A percentile compares a stretch with the other conserved stretches of the same genome.
phyloP scores from a whole-genome alignment of 148 eudicot species.

The Linanthus parryae region DNA sequence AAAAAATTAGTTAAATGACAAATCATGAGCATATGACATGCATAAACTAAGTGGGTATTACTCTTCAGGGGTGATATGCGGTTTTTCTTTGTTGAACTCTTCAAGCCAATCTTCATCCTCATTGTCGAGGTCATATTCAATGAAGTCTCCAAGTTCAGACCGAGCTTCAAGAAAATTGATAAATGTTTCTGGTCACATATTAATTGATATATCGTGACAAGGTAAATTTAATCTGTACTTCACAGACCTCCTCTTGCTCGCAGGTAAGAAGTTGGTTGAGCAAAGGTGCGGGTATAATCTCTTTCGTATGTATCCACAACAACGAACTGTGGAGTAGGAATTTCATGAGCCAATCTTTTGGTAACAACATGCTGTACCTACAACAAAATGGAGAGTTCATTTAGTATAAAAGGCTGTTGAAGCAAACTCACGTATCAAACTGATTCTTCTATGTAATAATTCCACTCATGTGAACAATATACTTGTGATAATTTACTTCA shows the following conservation, averaged over 20 bases:
- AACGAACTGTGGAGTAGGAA: conserved; percentile 82
- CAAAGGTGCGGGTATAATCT: conserved; percentile 75
- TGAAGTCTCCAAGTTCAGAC: conserved; percentile 90
- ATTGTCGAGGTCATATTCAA: conserved; percentile 93
- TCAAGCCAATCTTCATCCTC: conserved; percentile 98
- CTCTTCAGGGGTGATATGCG: conserved; percentile 65
- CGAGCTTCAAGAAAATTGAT: conserved; percentile 50
- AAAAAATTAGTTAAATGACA: background rate
- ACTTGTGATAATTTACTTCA: too few species aligned
- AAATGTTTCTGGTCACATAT: conserved; percentile 7
- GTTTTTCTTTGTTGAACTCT: conserved; percentile 60
- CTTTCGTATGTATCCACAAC: conserved; percentile 91
- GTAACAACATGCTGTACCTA: conserved; percentile 40
- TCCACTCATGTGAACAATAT: too few species aligned
- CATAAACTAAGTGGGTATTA: conserved; percentile 21
- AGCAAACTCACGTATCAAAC: conserved; percentile 1
- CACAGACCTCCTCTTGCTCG: conserved; percentile 94
- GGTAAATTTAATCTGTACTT: background rate
- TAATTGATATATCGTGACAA: background rate
- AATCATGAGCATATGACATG: background rate
- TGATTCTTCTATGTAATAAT: too few species aligned
- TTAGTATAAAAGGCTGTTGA: background rate
- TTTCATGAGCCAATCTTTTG: conserved; percentile 76
- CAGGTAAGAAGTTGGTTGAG: conserved; percentile 78
- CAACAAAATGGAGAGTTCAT: background rate